A percentile compares a stretch with the other conserved stretches of the same genome.
These are phyloP conservation scores for Flaveria ramosissima DNA, from an alignment of 129 eudicot species.

Conservation along the genomic window DNA sequence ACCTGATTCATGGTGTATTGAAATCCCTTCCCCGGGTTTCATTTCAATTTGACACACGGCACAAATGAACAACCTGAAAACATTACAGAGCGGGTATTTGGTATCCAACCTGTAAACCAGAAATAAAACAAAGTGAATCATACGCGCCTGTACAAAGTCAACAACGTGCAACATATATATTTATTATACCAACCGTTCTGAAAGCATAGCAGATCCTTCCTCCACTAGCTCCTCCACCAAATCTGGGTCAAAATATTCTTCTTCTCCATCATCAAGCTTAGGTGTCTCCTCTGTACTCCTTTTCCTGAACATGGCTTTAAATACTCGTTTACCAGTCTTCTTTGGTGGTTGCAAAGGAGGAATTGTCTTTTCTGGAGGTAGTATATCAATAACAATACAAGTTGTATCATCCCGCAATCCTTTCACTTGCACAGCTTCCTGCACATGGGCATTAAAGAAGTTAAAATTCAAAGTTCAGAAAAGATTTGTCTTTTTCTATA, in stretches of 20 bases:
- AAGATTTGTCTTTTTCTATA: not conserved
- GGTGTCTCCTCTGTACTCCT: slow-evolving; percentile 69
- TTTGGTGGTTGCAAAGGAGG: slow-evolving; percentile 69
- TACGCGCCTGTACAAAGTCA: not conserved
- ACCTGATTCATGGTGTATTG: slow-evolving; percentile 65
- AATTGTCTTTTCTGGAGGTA: slow-evolving; percentile 64
- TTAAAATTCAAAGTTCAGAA: slow-evolving; percentile 9
- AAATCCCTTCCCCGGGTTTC: slow-evolving; percentile 96
- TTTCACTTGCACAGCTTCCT: slow-evolving; percentile 87
- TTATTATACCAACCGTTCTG: slow-evolving; percentile 62
- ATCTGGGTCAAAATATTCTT: slow-evolving; percentile 71
- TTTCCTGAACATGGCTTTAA: slow-evolving; percentile 79
- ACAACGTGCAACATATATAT: not conserved
- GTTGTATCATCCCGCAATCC: slow-evolving; percentile 97
- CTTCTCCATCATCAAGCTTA: slow-evolving; percentile 43
- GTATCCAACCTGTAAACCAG: slow-evolving; percentile 69
- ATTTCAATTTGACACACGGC: slow-evolving; percentile 94
- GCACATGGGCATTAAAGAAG: slow-evolving; percentile 13
- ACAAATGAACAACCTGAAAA: slow-evolving; percentile 86
- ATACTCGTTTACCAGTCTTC: slow-evolving; percentile 71
- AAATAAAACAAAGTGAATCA: slow-evolving; percentile 5
- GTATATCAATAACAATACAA: slow-evolving; percentile 84
- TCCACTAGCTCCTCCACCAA: slow-evolving; percentile 87
- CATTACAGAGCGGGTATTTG: slow-evolving; percentile 85
- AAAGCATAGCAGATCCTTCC: slow-evolving; percentile 94